Base-by-base conservation (phyloP, 441 rosid genomes). In the Euphorbia schlechtendalii region DNA sequence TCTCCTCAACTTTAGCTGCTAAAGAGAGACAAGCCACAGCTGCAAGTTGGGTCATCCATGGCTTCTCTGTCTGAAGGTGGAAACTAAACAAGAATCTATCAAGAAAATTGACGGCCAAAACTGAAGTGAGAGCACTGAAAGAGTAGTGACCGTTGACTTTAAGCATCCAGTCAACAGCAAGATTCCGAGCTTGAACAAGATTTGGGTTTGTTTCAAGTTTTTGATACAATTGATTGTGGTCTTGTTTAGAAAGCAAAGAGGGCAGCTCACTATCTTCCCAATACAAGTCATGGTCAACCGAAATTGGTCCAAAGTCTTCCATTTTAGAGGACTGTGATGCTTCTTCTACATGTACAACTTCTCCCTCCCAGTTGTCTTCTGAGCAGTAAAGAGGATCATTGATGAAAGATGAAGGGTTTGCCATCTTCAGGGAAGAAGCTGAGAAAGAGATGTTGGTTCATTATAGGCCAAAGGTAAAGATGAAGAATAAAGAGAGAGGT, bases 1-100 rank as follows among this genome's bases (percentile, higher is more conserved):
- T 80, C 78, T 88, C 96, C 60, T 88, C 96, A 61, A 88, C 83
- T 53, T 88, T 88, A 56, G 92, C 92, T 10, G 92, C 85, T 21
- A 88, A 74, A 27, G 92, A n/a, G n/a, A n/a, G n/a, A n/a, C n/a
- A n/a, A n/a, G n/a, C n/a, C n/a, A n/a, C n/a, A n/a, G n/a, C n/a
- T 25, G 77, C 78, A 14, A 88, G 82, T 70, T 84, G 92, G 48
- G 73, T 69, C 88, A 79, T 80, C 96, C 96, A 86, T 24, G 87
- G 90, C 78, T 82, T 83, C 54, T 84, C 84, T 0, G 61, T 56
- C 63, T 80, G 83, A 24, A 75, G 64, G 28, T 70, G 74, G 73
- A 75, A 72, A 18, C 68, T 66, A 28, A 65, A 61, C 15, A 84
- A 70, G 75, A 88, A 88, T 69, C 92, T 74, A 63, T 88, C 96